These are phyloP conservation scores for Trichoderma brevicompactum DNA, from an alignment of 2,329 filamentous ascomycete genomes.

Conservation along the genomic window DNA sequence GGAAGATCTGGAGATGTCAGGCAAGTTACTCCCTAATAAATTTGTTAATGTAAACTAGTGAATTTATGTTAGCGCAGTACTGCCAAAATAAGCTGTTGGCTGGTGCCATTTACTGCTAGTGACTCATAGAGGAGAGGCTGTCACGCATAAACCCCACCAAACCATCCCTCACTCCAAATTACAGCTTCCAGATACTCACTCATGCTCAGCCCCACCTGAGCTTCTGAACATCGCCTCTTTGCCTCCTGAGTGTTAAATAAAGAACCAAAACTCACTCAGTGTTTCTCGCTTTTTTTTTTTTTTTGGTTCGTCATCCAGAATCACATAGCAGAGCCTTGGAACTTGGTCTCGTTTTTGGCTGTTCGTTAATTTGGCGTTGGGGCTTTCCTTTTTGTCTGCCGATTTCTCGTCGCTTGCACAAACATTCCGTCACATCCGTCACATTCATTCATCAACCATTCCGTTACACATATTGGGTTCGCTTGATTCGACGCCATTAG, in stretches of 20 bases:
- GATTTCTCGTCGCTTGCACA: neutral
- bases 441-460: neutral
- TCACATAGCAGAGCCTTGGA: slow-evolving; percentile 2
- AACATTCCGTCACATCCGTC: neutral
- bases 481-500: neutral
- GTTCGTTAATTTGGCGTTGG: slow-evolving; percentile 12
- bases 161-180: neutral
- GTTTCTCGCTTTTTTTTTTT: neutral
- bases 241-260: neutral
- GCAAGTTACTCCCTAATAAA: neutral
- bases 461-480: neutral
- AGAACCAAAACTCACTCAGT: neutral
- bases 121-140: slow-evolving; percentile 16
- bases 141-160: slow-evolving; percentile 8
- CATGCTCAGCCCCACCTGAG: slow-evolving; percentile 14
- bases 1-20: neutral
- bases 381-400: neutral
- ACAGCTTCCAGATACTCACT: neutral
- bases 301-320: too few relatives aligned
- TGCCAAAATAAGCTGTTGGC: neutral
- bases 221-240: slow-evolving; percentile 7
- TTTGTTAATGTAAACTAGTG: rapidly evolving
- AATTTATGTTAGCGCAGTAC: neutral
- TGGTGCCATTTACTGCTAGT: neutral
- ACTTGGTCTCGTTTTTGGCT: neutral